Conservation (phyloP, 176 grass and related monocot species). For the Triticum urartu region DNA sequence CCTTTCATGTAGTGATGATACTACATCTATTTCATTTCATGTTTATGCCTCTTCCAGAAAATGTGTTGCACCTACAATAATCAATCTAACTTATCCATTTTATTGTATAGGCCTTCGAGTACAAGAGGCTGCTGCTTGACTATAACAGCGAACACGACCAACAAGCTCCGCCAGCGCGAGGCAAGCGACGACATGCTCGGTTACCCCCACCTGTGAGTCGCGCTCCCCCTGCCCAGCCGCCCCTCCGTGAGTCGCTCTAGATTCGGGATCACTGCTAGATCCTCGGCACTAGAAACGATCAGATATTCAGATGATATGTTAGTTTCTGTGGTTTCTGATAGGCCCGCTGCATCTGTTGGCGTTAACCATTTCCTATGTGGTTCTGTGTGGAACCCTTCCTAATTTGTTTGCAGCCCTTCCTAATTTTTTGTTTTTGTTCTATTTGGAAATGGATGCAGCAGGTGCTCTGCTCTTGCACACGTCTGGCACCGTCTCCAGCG, state of each 20-base stretch:
- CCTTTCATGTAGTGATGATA: too few species aligned
- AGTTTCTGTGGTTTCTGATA: background rate
- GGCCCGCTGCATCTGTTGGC: background rate
- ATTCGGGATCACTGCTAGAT: conserved; percentile 28
- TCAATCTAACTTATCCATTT: too few species aligned
- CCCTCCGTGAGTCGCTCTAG: background rate
- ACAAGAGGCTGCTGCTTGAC: too few species aligned
- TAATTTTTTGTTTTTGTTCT: too few species aligned
- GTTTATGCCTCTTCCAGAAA: too few species aligned
- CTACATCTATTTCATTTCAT: too few species aligned
- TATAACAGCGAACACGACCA: conserved; percentile 30
- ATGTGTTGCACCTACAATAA: too few species aligned
- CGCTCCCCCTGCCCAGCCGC: background rate
- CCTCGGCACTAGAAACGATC: background rate
- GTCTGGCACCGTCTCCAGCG: too few species aligned
- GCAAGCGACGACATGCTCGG: conserved; percentile 78
- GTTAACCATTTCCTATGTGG: background rate
- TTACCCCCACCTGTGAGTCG: conserved; percentile 71
- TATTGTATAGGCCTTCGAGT: too few species aligned
- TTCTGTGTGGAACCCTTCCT: background rate
- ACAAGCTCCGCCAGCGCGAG: conserved; percentile 96
- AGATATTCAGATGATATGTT: background rate
- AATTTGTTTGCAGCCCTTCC: too few species aligned
- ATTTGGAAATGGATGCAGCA: too few species aligned
- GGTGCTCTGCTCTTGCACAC: too few species aligned